phyloP scores from a whole-genome alignment of 495 filamentous ascomycete genomes.

The Sabuloglossum arenarium region DNA sequence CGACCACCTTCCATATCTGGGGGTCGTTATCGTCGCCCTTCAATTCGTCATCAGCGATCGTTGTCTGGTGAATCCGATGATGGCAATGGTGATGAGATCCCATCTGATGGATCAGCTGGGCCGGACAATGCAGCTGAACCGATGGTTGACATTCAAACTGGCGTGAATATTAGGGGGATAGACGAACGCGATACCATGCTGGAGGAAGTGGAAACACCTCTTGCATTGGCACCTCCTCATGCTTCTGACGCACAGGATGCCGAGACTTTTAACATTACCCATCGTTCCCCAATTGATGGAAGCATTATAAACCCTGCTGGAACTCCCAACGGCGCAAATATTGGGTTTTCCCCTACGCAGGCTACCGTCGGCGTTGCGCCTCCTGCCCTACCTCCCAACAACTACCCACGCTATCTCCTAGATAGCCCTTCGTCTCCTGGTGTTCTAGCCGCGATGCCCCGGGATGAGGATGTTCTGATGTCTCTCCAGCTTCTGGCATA shows the following conservation, averaged over 20 bases:
- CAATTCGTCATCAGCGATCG: constrained; percentile 73
- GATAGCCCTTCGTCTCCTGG: constrained; percentile 42
- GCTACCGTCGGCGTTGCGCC: constrained; percentile 54
- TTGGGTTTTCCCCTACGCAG: constrained; percentile 59
- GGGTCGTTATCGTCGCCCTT: constrained; percentile 37
- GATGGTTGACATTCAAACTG: constrained; percentile 53
- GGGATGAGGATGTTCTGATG: constrained; percentile 95
- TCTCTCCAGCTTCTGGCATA: constrained; percentile 94
- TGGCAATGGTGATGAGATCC: constrained; percentile 58
- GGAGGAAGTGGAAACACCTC: constrained; percentile 48
- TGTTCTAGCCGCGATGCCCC: constrained; percentile 69
- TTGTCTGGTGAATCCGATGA: constrained; percentile 77
- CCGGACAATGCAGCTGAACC: constrained; percentile 43
- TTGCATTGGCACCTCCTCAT: constrained; percentile 55
- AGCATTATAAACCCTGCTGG: constrained; percentile 51
- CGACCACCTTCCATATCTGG: constrained; percentile 22
- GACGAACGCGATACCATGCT: constrained; percentile 55
- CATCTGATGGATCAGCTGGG: constrained; percentile 40
- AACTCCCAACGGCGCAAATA: constrained; percentile 30
- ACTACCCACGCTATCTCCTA: constrained; percentile 56
- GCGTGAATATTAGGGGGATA: constrained; percentile 4
- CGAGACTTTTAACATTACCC: constrained; percentile 92
- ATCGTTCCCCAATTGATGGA: constrained; percentile 66
- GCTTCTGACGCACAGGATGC: constrained; percentile 66
- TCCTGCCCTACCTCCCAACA: constrained; percentile 32